Evolutionary conservation across 768 basidiomycete species (phyloP).

Genomic region (Pleurotus djamor): DNA sequence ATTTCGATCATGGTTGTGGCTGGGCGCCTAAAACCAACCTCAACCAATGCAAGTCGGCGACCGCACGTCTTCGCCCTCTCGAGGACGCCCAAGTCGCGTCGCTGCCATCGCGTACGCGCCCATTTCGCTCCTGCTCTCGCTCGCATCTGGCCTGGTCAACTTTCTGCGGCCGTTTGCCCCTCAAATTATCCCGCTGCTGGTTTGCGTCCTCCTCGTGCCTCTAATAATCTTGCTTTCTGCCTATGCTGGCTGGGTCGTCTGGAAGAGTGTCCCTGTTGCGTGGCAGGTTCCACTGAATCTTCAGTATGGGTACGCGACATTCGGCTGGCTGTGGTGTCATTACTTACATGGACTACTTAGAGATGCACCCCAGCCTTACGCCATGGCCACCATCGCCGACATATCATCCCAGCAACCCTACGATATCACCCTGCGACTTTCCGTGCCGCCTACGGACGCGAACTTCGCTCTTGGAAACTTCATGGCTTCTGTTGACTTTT

Average conservation of each 20-base stretch:
- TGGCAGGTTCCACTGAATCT: conserved; percentile 72
- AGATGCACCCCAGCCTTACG: conserved; percentile 65
- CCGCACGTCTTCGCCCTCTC: not conserved
- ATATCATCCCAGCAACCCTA: conserved; percentile 69
- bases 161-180: conserved; percentile 53
- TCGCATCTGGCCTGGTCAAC: conserved; percentile 22
- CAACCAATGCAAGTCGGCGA: not conserved
- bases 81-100: not conserved
- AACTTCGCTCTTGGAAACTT: conserved; percentile 83
- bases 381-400: conserved; percentile 45
- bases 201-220: conserved; percentile 63
- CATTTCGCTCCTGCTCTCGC: conserved; percentile 14
- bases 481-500: conserved; percentile 68
- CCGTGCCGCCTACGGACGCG: conserved; percentile 61
- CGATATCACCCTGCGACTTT: conserved; percentile 65
- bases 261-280: conserved; percentile 65
- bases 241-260: conserved; percentile 71
- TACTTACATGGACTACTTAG: conserved; percentile 29
- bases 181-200: conserved; percentile 61
- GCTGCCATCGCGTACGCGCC: not conserved
- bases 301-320: conserved; percentile 70
- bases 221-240: conserved; percentile 57
- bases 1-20: not conserved
- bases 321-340: conserved; percentile 3
- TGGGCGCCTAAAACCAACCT: no score